Percentiles rank a stretch among this genome's conserved stretches.
phyloP scores from a whole-genome alignment of 768 basidiomycete species.

The Psilocybe sp. region DNA sequence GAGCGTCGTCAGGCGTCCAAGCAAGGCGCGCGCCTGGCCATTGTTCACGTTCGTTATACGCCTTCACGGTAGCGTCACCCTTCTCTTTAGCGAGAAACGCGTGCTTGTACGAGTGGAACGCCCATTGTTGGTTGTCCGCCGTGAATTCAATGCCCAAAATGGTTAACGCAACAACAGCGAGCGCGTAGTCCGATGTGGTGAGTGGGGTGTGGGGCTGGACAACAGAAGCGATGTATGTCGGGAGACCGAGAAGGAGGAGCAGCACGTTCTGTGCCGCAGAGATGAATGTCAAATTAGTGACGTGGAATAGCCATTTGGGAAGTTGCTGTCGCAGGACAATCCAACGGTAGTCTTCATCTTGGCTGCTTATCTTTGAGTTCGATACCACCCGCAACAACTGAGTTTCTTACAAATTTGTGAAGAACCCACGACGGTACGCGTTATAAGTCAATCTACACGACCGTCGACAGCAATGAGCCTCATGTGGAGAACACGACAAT shows the following conservation, averaged over 20 bases:
- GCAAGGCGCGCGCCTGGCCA: constrained; percentile 66
- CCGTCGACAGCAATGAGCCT: constrained; percentile 6
- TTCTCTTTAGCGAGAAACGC: constrained; percentile 30
- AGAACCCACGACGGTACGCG: constrained; percentile 80
- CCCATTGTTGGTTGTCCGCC: constrained; percentile 90
- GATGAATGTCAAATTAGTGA: constrained; percentile 62
- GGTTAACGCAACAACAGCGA: constrained; percentile 56
- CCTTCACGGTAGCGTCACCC: constrained; percentile 26
- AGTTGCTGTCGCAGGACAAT: constrained; percentile 61
- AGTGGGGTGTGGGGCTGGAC: constrained; percentile 53
- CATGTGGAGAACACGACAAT: not conserved
- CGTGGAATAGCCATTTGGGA: constrained; percentile 41
- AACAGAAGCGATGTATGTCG: constrained; percentile 53
- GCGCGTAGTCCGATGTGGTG: constrained; percentile 55
- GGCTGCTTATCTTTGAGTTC: constrained; percentile 32
- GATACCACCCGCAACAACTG: not conserved
- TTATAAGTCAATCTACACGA: constrained; percentile 53
- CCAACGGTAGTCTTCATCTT: constrained; percentile 94
- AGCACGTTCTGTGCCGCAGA: constrained; percentile 79
- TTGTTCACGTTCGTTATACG: constrained; percentile 44
- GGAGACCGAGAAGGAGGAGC: constrained; percentile 68
- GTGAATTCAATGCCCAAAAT: constrained; percentile 72
- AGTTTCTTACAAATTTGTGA: constrained; percentile 50
- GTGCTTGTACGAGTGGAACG: constrained; percentile 80
- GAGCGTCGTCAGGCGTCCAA: constrained; percentile 64